Evolutionary conservation across 768 basidiomycete genomes (phyloP), one percentile per base, ranked within the genome.

Genomic region (Guyanaporus albipodus): DNA sequence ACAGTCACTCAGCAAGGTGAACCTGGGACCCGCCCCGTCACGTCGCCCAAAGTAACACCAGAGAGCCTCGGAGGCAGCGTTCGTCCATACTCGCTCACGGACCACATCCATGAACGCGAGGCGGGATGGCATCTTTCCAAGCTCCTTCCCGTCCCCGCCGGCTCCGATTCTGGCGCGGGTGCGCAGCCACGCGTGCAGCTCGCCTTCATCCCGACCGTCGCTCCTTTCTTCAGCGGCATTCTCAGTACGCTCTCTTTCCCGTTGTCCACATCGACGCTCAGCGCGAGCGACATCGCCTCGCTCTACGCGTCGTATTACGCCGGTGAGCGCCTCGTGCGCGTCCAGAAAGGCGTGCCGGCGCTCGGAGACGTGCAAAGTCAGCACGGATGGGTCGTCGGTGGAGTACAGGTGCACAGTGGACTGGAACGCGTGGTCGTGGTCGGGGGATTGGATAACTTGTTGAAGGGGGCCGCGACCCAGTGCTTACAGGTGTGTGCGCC

Each of bases 381-480:
- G 67, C 95, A 98, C 61, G 88, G 90, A 1, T 96, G 91, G 86
- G 76, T 73, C 27, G 85, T 91, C 29, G 96, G 96, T 46, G 95
- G 96, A 4, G 83, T 93, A 67, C 95, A 98, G 70, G 87, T 96
- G 21, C 91, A 94, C 62, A 86, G 83, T 53, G 80, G 79, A 35
- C 89, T 91, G 1, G 87, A 91, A 62, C 75, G 96, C 42, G 96
- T 89, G 10, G 96, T 98, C 18, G 79, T 97, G n/a, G 91, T 95
- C 19, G 95, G 91, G 39, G 93, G 93, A 0, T 69, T 99, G 59
- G 96, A 99, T 63, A 99, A 99, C 70, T 70, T 99, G 46, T 74
- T 99, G 52, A 99, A 99, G 67, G 96, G 96, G 7, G 96, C 96
- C 40, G 96, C 96, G 15, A 98, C 95, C n/a, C 96, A 99, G 67